Evolutionary conservation across 208 protist genomes (phyloP), one percentile per base, ranked within the genome.

Genomic region (Trypanosoma conorhini): DNA sequence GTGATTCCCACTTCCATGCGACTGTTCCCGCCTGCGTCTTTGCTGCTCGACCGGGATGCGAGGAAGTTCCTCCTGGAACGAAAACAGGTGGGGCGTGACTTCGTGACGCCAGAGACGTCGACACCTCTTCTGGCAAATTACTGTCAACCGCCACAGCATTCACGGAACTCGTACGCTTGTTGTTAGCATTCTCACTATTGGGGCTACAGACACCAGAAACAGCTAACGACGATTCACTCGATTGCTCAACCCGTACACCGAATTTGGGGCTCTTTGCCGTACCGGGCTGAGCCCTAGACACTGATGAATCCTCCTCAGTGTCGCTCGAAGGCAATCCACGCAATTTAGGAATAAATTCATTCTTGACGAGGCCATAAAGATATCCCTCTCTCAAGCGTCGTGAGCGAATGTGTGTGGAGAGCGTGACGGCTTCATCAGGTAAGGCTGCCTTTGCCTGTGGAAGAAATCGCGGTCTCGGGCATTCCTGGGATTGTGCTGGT

Each of bases 341-440:
- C 22, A 77, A 33, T n/a, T 42, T 54, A n/a, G 38, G 4, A 68
- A 77, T 77, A 67, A 63, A 77, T 44, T 77, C 60, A 46, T n/a
- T 56, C 58, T 72, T 70, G 13, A 77, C 59, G 66, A 77, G 63
- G 30, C 65, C 59, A 8, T 48, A 19, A 13, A 77, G 26, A 24
- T 30, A 5, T 5, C 28, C 40, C 24, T 70, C 57, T 13, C 48
- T 28, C 10, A 56, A 44, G 42, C 65, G 72, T 17, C 65, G 64
- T 28, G 65, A 54, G 1, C 50, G 55, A 40, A 77, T 63, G 17
- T 55, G 57, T n/a, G 72, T 72, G n/a, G 72, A 77, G 0, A 73
- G 51, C 0, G n/a, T 33, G 13, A 21, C 48, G 28, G n/a, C 35
- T 22, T 62, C 54, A 51, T 60, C 64, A 54, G n/a, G n/a, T 8